Percentiles rank a stretch among this genome's conserved stretches.
Conservation (phyloP, 352 stramenopile species). For the Pythium chondricola region DNA sequence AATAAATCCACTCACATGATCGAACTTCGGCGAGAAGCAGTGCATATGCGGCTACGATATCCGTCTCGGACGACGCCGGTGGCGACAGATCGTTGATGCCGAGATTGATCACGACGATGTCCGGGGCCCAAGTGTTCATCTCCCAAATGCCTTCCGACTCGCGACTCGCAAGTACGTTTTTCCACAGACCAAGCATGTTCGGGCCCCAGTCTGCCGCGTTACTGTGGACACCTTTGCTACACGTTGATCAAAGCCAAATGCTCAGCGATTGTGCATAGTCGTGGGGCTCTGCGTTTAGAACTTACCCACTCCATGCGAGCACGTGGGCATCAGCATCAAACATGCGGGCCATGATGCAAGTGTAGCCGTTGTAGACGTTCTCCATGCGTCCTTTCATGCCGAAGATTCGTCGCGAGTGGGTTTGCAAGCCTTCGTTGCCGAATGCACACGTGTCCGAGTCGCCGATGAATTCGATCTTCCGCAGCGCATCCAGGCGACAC, state of each 20-base stretch:
- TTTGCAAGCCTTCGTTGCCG: constrained; percentile 76
- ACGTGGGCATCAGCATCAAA: constrained; percentile 82
- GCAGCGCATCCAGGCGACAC: constrained; percentile 23
- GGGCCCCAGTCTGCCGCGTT: constrained; percentile 79
- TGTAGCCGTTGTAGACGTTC: constrained; percentile 85
- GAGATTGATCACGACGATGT: constrained; percentile 83
- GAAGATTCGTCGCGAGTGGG: constrained; percentile 69
- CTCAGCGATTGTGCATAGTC: too few relatives aligned
- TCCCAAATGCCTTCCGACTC: constrained; percentile 56
- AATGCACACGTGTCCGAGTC: constrained; percentile 82
- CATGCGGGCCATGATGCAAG: constrained; percentile 79
- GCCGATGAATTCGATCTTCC: constrained; percentile 82
- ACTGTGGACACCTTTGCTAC: constrained; percentile 80
- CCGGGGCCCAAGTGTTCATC: constrained; percentile 66
- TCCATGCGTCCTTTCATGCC: constrained; percentile 85
- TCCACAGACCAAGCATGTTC: constrained; percentile 79
- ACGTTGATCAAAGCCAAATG: too few relatives aligned
- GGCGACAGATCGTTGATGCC: constrained; percentile 82
- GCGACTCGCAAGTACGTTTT: constrained; percentile 77
- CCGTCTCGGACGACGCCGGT: constrained; percentile 73
- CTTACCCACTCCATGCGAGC: constrained; percentile 77
- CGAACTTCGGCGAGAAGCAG: constrained; percentile 71
- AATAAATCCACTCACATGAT: constrained; percentile 39
- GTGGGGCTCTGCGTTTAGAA: too few relatives aligned
- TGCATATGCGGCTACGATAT: constrained; percentile 76